Evolutionary conservation across 805 yeast genomes (phyloP).

Genomic region (Candida sonorensis): DNA sequence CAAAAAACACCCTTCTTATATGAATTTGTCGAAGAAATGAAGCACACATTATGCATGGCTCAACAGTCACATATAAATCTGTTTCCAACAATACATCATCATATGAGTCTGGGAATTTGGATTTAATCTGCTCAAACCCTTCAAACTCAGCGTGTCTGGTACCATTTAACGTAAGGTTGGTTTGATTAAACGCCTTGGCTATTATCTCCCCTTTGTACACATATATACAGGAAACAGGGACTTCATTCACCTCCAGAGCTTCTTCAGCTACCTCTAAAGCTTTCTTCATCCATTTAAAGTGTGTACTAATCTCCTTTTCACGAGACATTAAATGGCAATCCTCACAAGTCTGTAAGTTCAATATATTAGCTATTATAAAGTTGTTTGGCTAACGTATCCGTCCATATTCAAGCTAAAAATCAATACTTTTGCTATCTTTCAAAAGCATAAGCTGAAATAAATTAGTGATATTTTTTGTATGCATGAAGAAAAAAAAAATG

Average conservation of each 20-base stretch:
- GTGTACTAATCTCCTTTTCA: constrained; percentile 6
- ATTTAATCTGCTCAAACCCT: constrained; percentile 55
- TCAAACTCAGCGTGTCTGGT: constrained; percentile 90
- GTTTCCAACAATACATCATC: constrained; percentile 42
- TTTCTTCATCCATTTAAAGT: constrained; percentile 38
- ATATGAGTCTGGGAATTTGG: constrained; percentile 21
- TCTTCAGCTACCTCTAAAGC: constrained; percentile 53
- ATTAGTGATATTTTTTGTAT: too few relatives aligned
- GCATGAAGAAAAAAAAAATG: too few relatives aligned
- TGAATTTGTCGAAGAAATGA: constrained; percentile 79
- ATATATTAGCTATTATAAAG: too few relatives aligned
- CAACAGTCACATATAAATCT: constrained; percentile 86
- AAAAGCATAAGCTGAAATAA: too few relatives aligned
- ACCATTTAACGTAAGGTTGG: constrained; percentile 80
- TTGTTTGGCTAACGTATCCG: too few relatives aligned
- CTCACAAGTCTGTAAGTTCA: too few relatives aligned
- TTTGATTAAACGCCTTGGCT: constrained; percentile 77
- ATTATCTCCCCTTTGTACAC: constrained; percentile 46
- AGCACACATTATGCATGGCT: constrained; percentile 98
- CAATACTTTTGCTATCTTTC: too few relatives aligned
- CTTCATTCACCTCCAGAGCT: constrained; percentile 64
- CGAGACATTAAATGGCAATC: neutral
- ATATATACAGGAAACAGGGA: constrained; percentile 80
- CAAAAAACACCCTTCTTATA: constrained; percentile 69
- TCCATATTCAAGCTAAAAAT: too few relatives aligned